These are phyloP conservation scores for Chloromonas sp. DNA, from an alignment of 163 green algal genomes.

Conservation along the genomic window DNA sequence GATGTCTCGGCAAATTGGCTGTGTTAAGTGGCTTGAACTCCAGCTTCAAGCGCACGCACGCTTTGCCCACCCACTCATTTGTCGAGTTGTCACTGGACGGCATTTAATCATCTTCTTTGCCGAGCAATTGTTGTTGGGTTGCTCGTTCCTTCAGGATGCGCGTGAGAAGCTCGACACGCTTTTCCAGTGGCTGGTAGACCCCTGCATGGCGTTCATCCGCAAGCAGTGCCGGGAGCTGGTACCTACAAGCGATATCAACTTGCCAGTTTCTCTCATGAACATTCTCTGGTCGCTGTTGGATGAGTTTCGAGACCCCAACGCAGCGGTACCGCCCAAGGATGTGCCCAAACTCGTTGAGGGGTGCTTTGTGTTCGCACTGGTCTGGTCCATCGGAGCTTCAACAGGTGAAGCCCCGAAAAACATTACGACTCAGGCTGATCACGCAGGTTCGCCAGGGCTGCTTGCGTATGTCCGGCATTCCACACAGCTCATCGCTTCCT, in stretches of 20 bases:
- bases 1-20: too few species aligned
- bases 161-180: slow-evolving; percentile 14
- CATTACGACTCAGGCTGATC: too few species aligned
- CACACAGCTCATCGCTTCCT: too few species aligned
- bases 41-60: too few species aligned
- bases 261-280: slow-evolving; percentile 50
- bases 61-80: too few species aligned
- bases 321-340: neutral
- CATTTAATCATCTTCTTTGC: too few species aligned
- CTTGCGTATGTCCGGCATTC: too few species aligned
- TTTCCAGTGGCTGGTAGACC: slow-evolving; percentile 65
- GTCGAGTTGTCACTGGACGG: too few species aligned
- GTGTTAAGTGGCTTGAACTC: too few species aligned
- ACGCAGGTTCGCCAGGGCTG: too few species aligned
- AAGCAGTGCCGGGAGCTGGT: slow-evolving; percentile 56
- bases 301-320: slow-evolving; percentile 23
- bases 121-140: too few species aligned
- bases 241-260: slow-evolving; percentile 54
- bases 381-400: neutral
- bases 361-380: neutral
- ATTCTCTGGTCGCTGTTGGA: slow-evolving; percentile 44
- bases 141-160: neutral
- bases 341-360: neutral
- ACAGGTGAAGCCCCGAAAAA: neutral
- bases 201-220: slow-evolving; percentile 47